These are phyloP conservation scores for Byssothecium circinans DNA, from an alignment of 2,329 filamentous ascomycete genomes.

Conservation along the genomic window DNA sequence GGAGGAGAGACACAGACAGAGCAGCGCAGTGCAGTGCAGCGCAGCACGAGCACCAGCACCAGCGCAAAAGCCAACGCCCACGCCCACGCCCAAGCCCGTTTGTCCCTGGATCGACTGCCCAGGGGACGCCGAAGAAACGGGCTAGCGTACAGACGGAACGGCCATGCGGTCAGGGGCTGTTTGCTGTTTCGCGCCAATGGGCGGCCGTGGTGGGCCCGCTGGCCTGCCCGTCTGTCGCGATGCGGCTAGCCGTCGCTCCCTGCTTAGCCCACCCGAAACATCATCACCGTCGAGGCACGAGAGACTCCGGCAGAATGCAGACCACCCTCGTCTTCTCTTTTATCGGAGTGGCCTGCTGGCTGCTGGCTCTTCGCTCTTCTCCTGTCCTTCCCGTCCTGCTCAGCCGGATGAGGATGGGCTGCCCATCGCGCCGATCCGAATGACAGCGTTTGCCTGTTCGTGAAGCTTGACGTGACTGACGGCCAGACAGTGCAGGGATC, in stretches of 20 bases:
- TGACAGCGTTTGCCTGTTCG: not conserved
- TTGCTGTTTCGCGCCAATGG: not conserved
- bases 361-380: too few species aligned
- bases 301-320: too few species aligned
- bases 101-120: not conserved
- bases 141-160: not conserved
- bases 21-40: too few species aligned
- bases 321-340: too few species aligned
- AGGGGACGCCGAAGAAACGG: not conserved
- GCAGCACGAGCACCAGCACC: too few species aligned
- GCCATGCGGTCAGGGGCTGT: not conserved
- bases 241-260: not conserved
- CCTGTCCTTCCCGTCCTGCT: not conserved
- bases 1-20: conserved; percentile 27
- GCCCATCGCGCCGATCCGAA: not conserved
- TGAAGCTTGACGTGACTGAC: conserved; percentile 15
- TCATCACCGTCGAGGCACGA: not conserved
- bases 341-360: too few species aligned
- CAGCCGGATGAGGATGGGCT: not conserved
- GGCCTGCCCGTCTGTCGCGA: not conserved
- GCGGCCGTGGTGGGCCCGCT: too few species aligned
- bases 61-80: too few species aligned
- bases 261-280: not conserved
- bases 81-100: not conserved
- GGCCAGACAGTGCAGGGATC: not conserved